Evolutionary conservation across 106 monocot genomes (phyloP).

Genomic region (Platanthera guangdongensis): DNA sequence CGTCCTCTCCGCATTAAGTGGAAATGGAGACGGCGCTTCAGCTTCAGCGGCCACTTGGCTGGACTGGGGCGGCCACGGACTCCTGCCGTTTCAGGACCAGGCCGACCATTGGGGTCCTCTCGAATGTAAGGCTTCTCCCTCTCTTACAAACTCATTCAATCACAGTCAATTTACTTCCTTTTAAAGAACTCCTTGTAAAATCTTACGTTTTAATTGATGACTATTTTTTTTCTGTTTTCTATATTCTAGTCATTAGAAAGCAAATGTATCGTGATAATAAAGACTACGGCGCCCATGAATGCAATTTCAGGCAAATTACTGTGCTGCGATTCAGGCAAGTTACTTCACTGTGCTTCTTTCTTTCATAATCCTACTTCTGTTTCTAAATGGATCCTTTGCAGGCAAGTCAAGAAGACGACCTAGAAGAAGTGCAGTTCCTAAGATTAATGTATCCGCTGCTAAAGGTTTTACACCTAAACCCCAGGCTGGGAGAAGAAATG

Average conservation of each 20-base stretch:
- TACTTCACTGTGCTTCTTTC: not conserved
- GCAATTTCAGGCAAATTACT: constrained; percentile 59
- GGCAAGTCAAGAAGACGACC: constrained; percentile 50
- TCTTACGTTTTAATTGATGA: too few relatives aligned
- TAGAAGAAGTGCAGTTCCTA: constrained; percentile 51
- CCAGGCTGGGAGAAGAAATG: constrained; percentile 34
- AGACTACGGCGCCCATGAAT: constrained; percentile 24
- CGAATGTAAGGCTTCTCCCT: constrained; percentile 30
- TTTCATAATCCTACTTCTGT: constrained; percentile 4
- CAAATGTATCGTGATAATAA: too few relatives aligned
- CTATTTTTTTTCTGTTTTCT: too few relatives aligned
- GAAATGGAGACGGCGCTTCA: constrained; percentile 36
- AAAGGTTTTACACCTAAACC: constrained; percentile 51
- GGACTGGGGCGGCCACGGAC: not conserved
- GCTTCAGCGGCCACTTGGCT: constrained; percentile 18
- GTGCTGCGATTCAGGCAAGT: not conserved
- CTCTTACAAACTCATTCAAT: too few relatives aligned
- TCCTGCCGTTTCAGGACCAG: constrained; percentile 10
- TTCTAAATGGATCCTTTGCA: constrained; percentile 20
- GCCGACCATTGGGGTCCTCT: constrained; percentile 7
- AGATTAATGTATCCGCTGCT: constrained; percentile 31
- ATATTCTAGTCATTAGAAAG: too few relatives aligned
- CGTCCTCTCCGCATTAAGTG: not conserved
- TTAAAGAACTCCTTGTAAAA: too few relatives aligned
- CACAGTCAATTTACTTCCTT: too few relatives aligned